These are phyloP conservation scores for Cyberlindnera maclurae DNA, from an alignment of 805 yeast genomes.

Conservation along the genomic window DNA sequence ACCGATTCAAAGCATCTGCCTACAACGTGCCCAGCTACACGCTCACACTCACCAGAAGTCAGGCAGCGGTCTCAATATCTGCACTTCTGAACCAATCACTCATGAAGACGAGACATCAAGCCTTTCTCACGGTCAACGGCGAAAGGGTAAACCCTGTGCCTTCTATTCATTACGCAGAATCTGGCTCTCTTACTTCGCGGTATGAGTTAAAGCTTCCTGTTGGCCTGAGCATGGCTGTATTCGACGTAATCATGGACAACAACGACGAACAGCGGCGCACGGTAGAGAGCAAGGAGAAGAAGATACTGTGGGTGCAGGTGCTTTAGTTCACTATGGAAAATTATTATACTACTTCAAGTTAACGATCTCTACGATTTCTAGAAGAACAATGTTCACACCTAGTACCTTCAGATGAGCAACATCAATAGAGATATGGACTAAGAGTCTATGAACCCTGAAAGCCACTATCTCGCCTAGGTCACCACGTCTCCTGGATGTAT, in stretches of 20 bases:
- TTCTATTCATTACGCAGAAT: conserved; percentile 31
- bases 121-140: conserved; percentile 35
- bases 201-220: conserved; percentile 40
- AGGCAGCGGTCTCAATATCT: conserved; percentile 38
- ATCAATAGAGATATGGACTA: background rate
- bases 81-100: conserved; percentile 37
- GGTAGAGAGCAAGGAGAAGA: conserved; percentile 23
- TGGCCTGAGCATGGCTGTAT: conserved; percentile 40
- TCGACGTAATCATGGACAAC: conserved; percentile 29
- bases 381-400: too few species aligned
- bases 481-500: conserved; percentile 91
- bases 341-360: too few species aligned
- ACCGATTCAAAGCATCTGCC: conserved; percentile 29
- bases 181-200: conserved; percentile 24
- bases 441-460: background rate
- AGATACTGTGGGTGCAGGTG: conserved; percentile 36
- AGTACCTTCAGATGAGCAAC: too few species aligned
- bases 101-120: conserved; percentile 30
- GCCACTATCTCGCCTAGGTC: conserved; percentile 4
- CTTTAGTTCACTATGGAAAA: too few species aligned
- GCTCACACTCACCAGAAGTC: conserved; percentile 39
- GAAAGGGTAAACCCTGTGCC: conserved; percentile 39
- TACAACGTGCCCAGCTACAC: conserved; percentile 33
- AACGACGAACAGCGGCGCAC: conserved; percentile 19
- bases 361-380: too few species aligned